Base-by-base conservation (phyloP, 768 basidiomycete species). In the Grammothele lineata region DNA sequence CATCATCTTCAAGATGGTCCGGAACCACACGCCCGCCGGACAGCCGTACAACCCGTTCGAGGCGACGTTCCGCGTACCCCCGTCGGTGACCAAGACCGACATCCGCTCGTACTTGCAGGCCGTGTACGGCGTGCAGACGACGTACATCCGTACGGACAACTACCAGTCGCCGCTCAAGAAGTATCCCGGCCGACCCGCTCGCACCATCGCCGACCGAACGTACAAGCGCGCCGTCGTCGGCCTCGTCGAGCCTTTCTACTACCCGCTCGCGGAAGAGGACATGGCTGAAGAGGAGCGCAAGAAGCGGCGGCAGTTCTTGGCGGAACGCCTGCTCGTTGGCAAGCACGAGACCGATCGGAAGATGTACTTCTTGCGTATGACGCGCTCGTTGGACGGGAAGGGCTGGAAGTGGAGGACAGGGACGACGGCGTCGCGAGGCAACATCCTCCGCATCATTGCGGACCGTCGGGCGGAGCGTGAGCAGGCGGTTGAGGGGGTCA, bases 131-230 rank as follows among this genome's bases (percentile, higher is more conserved):
- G 82, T 97, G 37, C 72, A 83, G 59, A 86, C 87, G 49, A 95
- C 92, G 6, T 96, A 94, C 65, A 91, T 97, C 52, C 90, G 93
- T 42, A 97, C 93, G n/a, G 88, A 90, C 73, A 90, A 88, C 70
- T 91, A 92, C 58, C 70, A 84, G 49, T 77, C 85, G 0, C 79
- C 83, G 36, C 58, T 77, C 17, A 60, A 61, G 10, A 66, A 73
- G 33, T 54, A 50, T 0, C 52, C 41, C 23, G 21, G 55, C 23
- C 15, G 22, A 14, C 24, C 37, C 4, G 26, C 42, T 0, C n/a
- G 15, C 4, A 27, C 40, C 17, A 56, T 64, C 39, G 65, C 62
- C 35, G 40, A 45, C 47, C 75, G 73, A 55, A 84, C 83, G 18
- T 94, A 91, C 72, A 97, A 97, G 63, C 85, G 90, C 27, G 92